These are phyloP conservation scores for Aphanomyces invadans DNA, from an alignment of 352 stramenopile species.

Conservation along the genomic window DNA sequence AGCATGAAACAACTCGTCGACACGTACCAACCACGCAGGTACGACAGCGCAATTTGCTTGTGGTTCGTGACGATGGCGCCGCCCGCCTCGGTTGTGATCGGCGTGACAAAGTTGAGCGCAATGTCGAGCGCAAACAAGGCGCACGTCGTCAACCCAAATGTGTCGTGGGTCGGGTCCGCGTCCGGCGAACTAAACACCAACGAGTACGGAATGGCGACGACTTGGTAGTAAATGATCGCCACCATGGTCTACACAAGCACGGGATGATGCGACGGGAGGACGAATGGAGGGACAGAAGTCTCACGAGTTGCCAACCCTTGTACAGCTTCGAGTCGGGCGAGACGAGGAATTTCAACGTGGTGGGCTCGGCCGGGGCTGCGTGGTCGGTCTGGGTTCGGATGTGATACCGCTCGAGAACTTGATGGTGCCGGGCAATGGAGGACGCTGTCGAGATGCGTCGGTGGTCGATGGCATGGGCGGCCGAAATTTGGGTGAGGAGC, in stretches of 20 bases:
- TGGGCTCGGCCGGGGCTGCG: slow-evolving; percentile 33
- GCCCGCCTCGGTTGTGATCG: slow-evolving; percentile 32
- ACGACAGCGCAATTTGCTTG: slow-evolving; percentile 44
- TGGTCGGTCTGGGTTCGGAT: slow-evolving; percentile 34
- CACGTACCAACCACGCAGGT: slow-evolving; percentile 52
- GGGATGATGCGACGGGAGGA: too few species aligned
- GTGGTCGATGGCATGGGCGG: background rate
- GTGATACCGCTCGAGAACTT: slow-evolving; percentile 69
- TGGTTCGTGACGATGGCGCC: slow-evolving; percentile 50
- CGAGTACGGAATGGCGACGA: slow-evolving; percentile 51
- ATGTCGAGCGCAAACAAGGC: slow-evolving; percentile 61
- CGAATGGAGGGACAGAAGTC: background rate
- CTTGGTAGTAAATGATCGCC: slow-evolving; percentile 71
- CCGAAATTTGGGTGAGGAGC: background rate
- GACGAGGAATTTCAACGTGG: slow-evolving; percentile 39
- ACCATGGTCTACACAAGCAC: slow-evolving; percentile 38
- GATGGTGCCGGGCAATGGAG: slow-evolving; percentile 50
- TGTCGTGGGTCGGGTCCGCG: background rate
- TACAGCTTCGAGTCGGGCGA: slow-evolving; percentile 58
- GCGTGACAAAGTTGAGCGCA: slow-evolving; percentile 66
- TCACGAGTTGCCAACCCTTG: slow-evolving; percentile 69
- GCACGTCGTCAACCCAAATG: slow-evolving; percentile 26
- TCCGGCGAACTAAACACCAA: slow-evolving; percentile 40
- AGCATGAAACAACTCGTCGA: background rate
- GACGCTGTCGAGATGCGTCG: background rate